Base-by-base conservation (phyloP, 1,139 yeast genomes). In the Blastobotrys raffinosifermentans region DNA sequence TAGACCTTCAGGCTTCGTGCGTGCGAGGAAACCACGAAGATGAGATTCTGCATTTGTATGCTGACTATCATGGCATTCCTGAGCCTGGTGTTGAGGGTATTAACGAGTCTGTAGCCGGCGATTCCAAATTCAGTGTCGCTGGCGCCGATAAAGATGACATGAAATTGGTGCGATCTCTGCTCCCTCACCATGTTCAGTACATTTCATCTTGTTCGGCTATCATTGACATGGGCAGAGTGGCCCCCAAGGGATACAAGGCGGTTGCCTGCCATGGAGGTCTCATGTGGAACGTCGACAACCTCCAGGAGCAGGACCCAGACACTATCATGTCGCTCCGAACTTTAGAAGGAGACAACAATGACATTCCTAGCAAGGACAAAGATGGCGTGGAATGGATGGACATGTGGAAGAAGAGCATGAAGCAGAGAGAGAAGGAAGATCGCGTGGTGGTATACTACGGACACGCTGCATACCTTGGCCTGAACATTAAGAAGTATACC, bases 21-120 rank as follows among this genome's bases (percentile, higher is more conserved):
- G 76, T 89, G 2, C 63, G 93, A 45, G 97, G 97, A 0, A 89
- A 89, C 63, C 96, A 89, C 58, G 97, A 89, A 56, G 70, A 78
- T 49, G 76, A 74, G 45, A 71, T 80, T 13, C 53, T 83, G 46
- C 69, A 73, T 39, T 61, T 77, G 51, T 83, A 83, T 52, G 75
- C 82, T 1, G 67, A 65, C 34, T 72, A 69, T 51, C 85, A 77
- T 50, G 69, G 73, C 4, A 59, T 79, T 29, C 61, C 54, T 6
- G 44, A 34, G 4, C 67, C 64, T 16, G 45, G 46, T 33, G 53
- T 57, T 17, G 54, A 39, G 44, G 31, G 31, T 26, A 9, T 19
- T 19, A 6, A 9, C 6, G 27, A 25, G 7, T 14, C 27, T 21
- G 32, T 20, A 14, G 30, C 30, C 19, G 31, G 32, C n/a, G 26